phyloP scores from a whole-genome alignment of 495 filamentous ascomycete species.

The Penicillium diatomitis region DNA sequence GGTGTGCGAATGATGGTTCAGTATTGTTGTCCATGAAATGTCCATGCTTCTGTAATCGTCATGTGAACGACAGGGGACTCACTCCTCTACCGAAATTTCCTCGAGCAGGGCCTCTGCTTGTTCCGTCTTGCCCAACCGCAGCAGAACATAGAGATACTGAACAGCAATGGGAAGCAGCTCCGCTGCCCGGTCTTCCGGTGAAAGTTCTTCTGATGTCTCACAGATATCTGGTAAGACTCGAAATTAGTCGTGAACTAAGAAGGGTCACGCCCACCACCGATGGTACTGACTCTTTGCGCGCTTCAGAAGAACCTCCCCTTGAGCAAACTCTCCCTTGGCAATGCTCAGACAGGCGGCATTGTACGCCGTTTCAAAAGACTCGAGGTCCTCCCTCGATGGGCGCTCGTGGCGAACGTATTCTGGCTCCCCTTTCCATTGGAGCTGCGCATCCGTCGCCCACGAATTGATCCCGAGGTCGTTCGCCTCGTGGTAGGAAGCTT shows the following conservation, averaged over 20 bases:
- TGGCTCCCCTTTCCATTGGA: conserved; percentile 68
- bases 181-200: conserved; percentile 69
- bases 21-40: not conserved
- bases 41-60: no score
- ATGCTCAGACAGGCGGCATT: conserved; percentile 86
- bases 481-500: conserved; percentile 53
- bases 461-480: conserved; percentile 83
- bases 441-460: conserved; percentile 70
- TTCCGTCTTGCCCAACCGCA: conserved; percentile 58
- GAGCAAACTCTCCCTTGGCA: conserved; percentile 63
- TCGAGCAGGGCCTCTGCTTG: conserved; percentile 62
- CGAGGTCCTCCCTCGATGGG: conserved; percentile 64
- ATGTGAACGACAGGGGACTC: conserved; percentile 13
- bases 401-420: conserved; percentile 46
- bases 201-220: conserved; percentile 70
- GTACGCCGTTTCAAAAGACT: conserved; percentile 88
- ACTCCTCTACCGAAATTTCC: conserved; percentile 56
- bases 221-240: conserved; percentile 56
- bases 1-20: conserved; percentile 9
- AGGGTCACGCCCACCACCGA: no score
- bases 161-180: conserved; percentile 80
- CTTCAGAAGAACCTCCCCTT: conserved; percentile 72
- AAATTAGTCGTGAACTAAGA: no score
- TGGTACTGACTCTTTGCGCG: conserved; percentile 54
- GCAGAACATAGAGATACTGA: conserved; percentile 76